A percentile compares a stretch with the other conserved stretches of the same genome.
Evolutionary conservation across 352 stramenopile species (phyloP).

Genomic region (Pythium volutum): DNA sequence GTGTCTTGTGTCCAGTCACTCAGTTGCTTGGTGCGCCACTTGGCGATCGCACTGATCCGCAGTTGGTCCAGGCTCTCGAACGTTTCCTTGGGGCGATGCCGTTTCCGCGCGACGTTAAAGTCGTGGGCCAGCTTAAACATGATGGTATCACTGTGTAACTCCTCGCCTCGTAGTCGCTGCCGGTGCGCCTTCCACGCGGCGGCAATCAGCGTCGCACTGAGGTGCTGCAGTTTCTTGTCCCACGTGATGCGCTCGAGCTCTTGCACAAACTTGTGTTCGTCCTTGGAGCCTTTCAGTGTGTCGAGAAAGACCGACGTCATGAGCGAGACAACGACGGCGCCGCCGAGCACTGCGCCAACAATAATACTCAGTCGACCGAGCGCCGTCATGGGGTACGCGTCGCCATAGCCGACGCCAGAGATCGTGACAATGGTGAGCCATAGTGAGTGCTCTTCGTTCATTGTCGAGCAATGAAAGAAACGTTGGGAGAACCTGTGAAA

Average conservation of each 20-base stretch:
- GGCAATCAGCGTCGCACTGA: constrained; percentile 35
- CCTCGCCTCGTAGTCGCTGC: not conserved
- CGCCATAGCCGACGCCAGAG: constrained; percentile 56
- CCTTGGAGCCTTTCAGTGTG: constrained; percentile 53
- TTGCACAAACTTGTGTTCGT: constrained; percentile 45
- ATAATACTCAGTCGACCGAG: constrained; percentile 44
- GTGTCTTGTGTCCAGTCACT: constrained; percentile 14
- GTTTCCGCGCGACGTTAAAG: constrained; percentile 14
- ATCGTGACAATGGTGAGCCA: constrained; percentile 70
- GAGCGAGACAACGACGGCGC: constrained; percentile 51
- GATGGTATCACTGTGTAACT: not conserved
- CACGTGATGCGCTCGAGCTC: constrained; percentile 42
- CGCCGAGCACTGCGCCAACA: constrained; percentile 48
- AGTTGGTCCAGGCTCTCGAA: constrained; percentile 22
- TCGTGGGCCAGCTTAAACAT: constrained; percentile 18
- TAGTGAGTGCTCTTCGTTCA: constrained; percentile 53
- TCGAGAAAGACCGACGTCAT: constrained; percentile 65
- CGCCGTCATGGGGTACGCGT: constrained; percentile 50
- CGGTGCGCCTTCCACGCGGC: constrained; percentile 30
- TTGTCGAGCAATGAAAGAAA: constrained; percentile 52
- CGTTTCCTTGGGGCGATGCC: constrained; percentile 14
- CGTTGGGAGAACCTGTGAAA: no score
- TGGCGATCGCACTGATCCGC: constrained; percentile 13
- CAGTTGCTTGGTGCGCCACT: constrained; percentile 20
- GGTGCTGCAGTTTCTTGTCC: constrained; percentile 31